Evolutionary conservation across 1,284 basidiomycete species (phyloP), one percentile per base, ranked within the genome.

Genomic region (Moesziomyces sp.): DNA sequence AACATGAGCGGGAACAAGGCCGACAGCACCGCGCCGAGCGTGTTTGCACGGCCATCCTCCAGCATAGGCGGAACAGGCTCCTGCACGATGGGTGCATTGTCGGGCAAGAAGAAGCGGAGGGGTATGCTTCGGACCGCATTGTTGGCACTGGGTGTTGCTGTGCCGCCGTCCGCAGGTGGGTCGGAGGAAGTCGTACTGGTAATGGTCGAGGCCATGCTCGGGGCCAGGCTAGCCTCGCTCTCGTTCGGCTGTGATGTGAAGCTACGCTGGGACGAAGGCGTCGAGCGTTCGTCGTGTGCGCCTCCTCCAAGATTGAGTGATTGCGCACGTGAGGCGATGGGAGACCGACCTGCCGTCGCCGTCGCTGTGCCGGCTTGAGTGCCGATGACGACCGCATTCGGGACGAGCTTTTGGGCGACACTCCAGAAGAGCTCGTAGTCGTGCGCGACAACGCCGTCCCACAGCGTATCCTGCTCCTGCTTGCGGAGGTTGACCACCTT

Each of bases 351-450:
- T 23, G 43, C 14, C 34, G 40, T 30, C 14, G 47, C 48, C 19
- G 35, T 16, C 11, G 28, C 24, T 14, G 26, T 16, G 16, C 42
- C 18, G 0, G 54, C 5, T 0, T 63, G 60, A 7, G 43, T 19
- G n/a, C 21, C n/a, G 2, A 59, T 50, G 3, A 54, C 40, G 18
- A 42, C 40, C 1, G 52, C 48, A 30, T 46, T 69, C 2, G 88
- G 87, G 1, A 88, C 76, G 5, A 98, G 88, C 81, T 95, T 94
- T 11, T 91, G 89, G 1, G 93, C 93, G 73, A 97, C 92, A 44
- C 92, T 89, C 90, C 93, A 94, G 81, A 93, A 97, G 69, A 94
- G 90, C 75, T 97, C 94, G 82, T 95, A 97, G 84, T 96, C 94
- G 85, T 95, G 94, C 93, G 74, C 21, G 0, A 74, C 60, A 3